Evolutionary conservation across 2,329 filamentous ascomycete species (phyloP), one percentile per base, ranked within the genome.

Genomic region (Tolypocladium paradoxum): DNA sequence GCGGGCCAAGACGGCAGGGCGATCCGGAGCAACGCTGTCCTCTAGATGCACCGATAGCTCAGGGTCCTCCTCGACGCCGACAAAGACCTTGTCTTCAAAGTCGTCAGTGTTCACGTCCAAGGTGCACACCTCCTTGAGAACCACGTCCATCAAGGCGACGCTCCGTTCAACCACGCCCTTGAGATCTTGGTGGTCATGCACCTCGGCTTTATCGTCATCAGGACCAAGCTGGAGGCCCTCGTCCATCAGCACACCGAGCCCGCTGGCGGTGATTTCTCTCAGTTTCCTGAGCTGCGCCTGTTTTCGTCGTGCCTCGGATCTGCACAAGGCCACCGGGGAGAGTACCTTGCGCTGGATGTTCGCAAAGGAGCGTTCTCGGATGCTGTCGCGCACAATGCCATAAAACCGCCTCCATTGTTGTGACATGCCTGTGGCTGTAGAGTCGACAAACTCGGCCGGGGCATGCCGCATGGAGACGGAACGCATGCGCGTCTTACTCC

Each of bases 241-340:
- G 53, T 92, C 89, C 60, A 96, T 84, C 29, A 99, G 73, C 5
- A 96, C 82, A 18, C 93, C 93, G 4, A 97, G 76, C 1, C 89
- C 88, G 62, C 88, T 91, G 2, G 92, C 89, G 53, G 89, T 90
- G 68, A 92, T 83, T 63, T 91, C 81, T 48, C 87, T 81, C 58
- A 95, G 75, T 61, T 82, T 82, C 62, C 81, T 85, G 49, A 97
- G 75, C 22, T 78, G 79, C 3, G 78, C 78, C 62, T 87, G 85
- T 67, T 95, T 96, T 55, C 74, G 75, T 48, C 85, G 79, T 11
- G 88, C 88, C 65, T 96, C 86, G 2, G 84, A 78, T 18, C 88
- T 81, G 55, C 85, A 84, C 37, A 87, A 72, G 2, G 88, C 86
- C 55, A 97, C 79, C 0, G 91, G 91, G 11, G 87, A 89, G 48